Conservation (phyloP, 257 asterid genomes). For the Fraxinus excelsior region DNA sequence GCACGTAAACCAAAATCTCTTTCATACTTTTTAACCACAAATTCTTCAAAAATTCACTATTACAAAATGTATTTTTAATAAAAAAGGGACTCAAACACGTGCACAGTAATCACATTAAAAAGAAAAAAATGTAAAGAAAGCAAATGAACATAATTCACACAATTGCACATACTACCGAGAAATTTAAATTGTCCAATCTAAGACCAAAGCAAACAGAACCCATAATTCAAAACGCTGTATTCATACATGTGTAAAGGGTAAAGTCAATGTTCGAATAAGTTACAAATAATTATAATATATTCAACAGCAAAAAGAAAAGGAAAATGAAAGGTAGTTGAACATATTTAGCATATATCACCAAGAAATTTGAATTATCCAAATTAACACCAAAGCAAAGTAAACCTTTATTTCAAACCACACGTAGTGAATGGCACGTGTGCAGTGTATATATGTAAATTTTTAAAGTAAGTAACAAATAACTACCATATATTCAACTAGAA, state of each 20-base stretch:
- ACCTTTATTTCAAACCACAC: background rate
- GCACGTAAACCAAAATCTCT: too few relatives aligned
- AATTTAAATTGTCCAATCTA: background rate
- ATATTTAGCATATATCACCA: background rate
- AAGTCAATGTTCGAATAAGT: background rate
- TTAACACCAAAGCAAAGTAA: background rate
- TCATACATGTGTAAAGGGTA: conserved; percentile 7
- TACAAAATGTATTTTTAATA: too few relatives aligned
- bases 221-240: conserved; percentile 4
- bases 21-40: too few relatives aligned
- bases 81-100: too few relatives aligned
- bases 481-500: background rate
- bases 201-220: conserved; percentile 10
- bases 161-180: too few relatives aligned
- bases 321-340: background rate
- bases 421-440: background rate
- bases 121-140: too few relatives aligned
- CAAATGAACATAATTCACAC: background rate
- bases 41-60: too few relatives aligned
- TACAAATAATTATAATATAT: background rate
- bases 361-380: too few relatives aligned
- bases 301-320: too few relatives aligned
- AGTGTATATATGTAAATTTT: background rate
- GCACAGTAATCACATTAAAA: background rate
- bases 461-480: background rate